Evolutionary conservation across 345 rosid species (phyloP).

Genomic region (Linum trigynum): DNA sequence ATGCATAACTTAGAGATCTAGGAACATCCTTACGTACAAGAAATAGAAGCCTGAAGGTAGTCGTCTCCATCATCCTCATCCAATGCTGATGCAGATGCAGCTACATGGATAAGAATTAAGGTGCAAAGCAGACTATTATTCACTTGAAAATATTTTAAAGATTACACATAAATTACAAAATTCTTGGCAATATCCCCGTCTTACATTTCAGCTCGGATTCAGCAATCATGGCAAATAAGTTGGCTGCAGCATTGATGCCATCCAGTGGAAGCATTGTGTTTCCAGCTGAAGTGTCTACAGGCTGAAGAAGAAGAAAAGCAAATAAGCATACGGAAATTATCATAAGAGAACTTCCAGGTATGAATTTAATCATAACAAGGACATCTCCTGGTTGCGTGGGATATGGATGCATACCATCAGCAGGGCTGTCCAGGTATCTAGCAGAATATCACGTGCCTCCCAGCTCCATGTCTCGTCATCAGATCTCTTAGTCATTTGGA

Average conservation of each 20-base stretch:
- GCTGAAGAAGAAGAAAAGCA: slow-evolving; percentile 36
- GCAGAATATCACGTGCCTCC: slow-evolving; percentile 92
- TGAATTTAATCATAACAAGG: neutral
- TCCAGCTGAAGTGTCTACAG: slow-evolving; percentile 45
- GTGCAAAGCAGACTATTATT: neutral
- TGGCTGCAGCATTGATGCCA: slow-evolving; percentile 73
- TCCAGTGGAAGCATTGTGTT: slow-evolving; percentile 67
- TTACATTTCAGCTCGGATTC: slow-evolving; percentile 82
- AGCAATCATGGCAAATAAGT: slow-evolving; percentile 63
- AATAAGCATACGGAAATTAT: neutral
- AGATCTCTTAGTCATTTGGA: slow-evolving; percentile 42
- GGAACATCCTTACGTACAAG: slow-evolving; percentile 45
- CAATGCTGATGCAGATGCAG: slow-evolving; percentile 61
- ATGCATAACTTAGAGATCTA: neutral
- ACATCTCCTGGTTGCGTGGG: neutral
- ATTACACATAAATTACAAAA: neutral
- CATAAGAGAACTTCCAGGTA: neutral
- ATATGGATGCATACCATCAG: slow-evolving; percentile 47
- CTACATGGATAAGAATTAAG: slow-evolving; percentile 15
- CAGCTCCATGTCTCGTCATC: slow-evolving; percentile 93
- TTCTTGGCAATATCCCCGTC: neutral
- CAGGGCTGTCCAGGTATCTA: slow-evolving; percentile 86
- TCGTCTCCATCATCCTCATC: slow-evolving; percentile 51
- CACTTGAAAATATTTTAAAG: neutral
- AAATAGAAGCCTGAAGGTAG: slow-evolving; percentile 71